A percentile compares a stretch with the other conserved stretches of the same genome.
Evolutionary conservation across 2,329 filamentous ascomycete species (phyloP).

Genomic region (Hypoxylon sp.): DNA sequence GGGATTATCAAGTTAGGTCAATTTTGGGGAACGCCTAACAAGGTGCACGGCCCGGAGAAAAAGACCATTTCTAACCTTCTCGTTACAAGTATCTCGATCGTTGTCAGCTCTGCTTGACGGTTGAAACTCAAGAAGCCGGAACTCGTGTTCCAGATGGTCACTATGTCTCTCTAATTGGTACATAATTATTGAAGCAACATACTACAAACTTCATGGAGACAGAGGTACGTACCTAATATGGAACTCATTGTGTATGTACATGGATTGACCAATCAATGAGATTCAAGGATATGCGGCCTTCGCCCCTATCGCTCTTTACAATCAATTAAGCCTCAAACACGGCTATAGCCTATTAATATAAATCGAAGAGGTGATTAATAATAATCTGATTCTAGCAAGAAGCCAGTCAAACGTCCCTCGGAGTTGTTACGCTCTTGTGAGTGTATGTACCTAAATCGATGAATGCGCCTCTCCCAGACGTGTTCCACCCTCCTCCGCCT

Average conservation of each 20-base stretch:
- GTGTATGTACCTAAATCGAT: background rate
- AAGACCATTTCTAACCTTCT: slow-evolving; percentile 2
- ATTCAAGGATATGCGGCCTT: background rate
- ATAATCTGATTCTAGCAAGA: background rate
- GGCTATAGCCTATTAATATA: background rate
- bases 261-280: background rate
- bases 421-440: background rate
- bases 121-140: slow-evolving; percentile 16
- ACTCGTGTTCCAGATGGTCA: slow-evolving; percentile 1
- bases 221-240: background rate
- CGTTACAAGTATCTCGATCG: background rate
- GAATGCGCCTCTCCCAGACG: background rate
- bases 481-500: background rate
- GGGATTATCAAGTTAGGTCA: slow-evolving; percentile 6
- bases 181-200: background rate
- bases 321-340: background rate
- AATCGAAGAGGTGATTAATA: background rate
- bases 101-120: background rate
- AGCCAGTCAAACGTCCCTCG: background rate
- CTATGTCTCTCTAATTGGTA: background rate
- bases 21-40: background rate
- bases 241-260: background rate
- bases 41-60: slow-evolving; percentile 3
- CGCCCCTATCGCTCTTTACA: background rate
- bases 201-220: background rate